Conservation (phyloP, 2,329 filamentous ascomycete species). For the Nannizzia gypsea region DNA sequence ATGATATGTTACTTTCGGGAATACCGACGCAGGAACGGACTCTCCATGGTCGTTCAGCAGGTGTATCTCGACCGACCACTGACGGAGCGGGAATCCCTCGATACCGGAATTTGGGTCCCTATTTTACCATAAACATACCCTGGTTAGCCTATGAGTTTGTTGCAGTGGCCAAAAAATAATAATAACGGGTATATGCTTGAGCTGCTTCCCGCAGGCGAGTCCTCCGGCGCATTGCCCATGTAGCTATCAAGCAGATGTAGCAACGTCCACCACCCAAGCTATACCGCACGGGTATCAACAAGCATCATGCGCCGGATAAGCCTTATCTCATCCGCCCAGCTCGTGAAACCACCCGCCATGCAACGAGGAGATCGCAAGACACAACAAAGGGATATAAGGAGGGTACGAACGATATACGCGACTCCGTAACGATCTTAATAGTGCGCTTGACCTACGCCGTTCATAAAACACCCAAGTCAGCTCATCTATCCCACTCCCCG, state of each 20-base stretch:
- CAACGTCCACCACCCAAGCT: not conserved
- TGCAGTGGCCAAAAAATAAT: too few species aligned
- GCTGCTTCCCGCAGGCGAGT: not conserved
- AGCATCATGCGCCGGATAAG: not conserved
- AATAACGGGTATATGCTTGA: not conserved
- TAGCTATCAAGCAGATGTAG: not conserved
- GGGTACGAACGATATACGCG: constrained; percentile 66
- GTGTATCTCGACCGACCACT: constrained; percentile 80
- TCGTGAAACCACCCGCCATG: not conserved
- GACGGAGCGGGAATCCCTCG: constrained; percentile 82
- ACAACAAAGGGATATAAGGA: not conserved
- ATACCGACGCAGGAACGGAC: constrained; percentile 68
- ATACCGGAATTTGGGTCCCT: constrained; percentile 66
- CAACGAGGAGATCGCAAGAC: not conserved
- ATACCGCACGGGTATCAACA: not conserved
- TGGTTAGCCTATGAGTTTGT: not conserved
- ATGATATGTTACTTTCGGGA: constrained; percentile 85
- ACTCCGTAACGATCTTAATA: constrained; percentile 87
- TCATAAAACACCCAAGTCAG: constrained; percentile 2
- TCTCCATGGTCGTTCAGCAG: constrained; percentile 77
- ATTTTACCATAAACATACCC: constrained; percentile 1
- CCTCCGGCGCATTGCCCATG: not conserved
- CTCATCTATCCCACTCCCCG: not conserved
- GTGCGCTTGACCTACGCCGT: constrained; percentile 58
- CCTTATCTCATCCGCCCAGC: not conserved